phyloP scores from a whole-genome alignment of 768 basidiomycete species.

The Trametes villosa region DNA sequence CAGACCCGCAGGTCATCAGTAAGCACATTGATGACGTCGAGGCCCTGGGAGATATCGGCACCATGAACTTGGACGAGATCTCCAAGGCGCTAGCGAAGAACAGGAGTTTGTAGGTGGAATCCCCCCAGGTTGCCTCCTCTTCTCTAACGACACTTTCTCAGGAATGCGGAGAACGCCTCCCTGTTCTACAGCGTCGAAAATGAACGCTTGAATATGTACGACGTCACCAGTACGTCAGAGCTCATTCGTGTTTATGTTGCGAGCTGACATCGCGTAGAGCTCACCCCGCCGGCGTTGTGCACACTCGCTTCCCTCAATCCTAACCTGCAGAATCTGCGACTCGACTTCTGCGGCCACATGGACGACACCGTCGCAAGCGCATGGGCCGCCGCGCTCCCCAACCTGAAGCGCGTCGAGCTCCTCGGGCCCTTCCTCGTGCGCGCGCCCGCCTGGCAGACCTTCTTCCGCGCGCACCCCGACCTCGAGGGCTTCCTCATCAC shows the following conservation, averaged over 20 bases:
- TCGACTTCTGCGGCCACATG: slow-evolving; percentile 88
- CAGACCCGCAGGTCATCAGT: slow-evolving; percentile 67
- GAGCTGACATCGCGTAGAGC: no score
- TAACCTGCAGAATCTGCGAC: slow-evolving; percentile 74
- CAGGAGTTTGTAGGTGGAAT: slow-evolving; percentile 69
- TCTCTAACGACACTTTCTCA: not conserved
- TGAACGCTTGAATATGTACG: slow-evolving; percentile 73
- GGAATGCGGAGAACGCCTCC: slow-evolving; percentile 61
- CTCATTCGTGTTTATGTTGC: not conserved
- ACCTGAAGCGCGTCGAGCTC: slow-evolving; percentile 75
- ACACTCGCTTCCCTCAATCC: slow-evolving; percentile 84
- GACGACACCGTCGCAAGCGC: slow-evolving; percentile 59
- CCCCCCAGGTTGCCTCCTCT: not conserved
- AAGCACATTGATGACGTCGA: slow-evolving; percentile 89
- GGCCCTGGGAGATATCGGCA: slow-evolving; percentile 85
- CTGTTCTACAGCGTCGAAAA: slow-evolving; percentile 85
- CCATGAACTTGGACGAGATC: slow-evolving; percentile 83
- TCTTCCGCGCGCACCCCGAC: slow-evolving; percentile 66
- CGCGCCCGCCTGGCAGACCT: slow-evolving; percentile 69
- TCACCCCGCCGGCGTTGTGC: slow-evolving; percentile 66
- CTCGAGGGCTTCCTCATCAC: slow-evolving; percentile 79
- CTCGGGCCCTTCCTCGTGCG: slow-evolving; percentile 89
- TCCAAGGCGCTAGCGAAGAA: slow-evolving; percentile 82
- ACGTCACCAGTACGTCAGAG: slow-evolving; percentile 77
- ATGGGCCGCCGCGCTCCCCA: slow-evolving; percentile 66